These are phyloP conservation scores for Mycena pura DNA, from an alignment of 768 basidiomycete genomes.

Conservation along the genomic window DNA sequence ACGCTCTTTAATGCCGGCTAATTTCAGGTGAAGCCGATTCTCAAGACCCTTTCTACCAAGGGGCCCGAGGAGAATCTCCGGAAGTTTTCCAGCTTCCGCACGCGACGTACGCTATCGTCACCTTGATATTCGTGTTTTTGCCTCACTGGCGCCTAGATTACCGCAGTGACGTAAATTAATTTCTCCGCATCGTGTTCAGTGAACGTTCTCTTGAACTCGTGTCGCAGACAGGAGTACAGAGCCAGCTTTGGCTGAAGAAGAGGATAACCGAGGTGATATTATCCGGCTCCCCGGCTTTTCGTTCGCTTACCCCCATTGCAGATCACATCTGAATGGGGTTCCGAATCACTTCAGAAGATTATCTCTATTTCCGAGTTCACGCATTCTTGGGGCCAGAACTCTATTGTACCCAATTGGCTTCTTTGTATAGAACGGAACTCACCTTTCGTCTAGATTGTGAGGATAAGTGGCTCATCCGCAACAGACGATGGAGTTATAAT, in stretches of 20 bases:
- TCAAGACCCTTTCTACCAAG: slow-evolving; percentile 69
- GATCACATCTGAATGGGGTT: slow-evolving; percentile 71
- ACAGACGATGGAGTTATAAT: slow-evolving; percentile 69
- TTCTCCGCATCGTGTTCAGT: slow-evolving; percentile 27
- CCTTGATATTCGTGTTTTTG: slow-evolving; percentile 6
- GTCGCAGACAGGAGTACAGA: slow-evolving; percentile 71
- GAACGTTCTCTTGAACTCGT: slow-evolving; percentile 28
- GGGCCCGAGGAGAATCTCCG: slow-evolving; percentile 69
- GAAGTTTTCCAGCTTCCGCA: slow-evolving; percentile 74
- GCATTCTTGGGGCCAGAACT: slow-evolving; percentile 88
- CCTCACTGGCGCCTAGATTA: slow-evolving; percentile 55
- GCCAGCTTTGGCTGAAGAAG: slow-evolving; percentile 77
- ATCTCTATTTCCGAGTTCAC: slow-evolving; percentile 77
- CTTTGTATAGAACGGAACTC: slow-evolving; percentile 6
- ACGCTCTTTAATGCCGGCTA: slow-evolving; percentile 13
- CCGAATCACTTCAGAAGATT: slow-evolving; percentile 55
- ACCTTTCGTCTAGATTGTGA: slow-evolving; percentile 60
- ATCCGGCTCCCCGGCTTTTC: slow-evolving; percentile 4
- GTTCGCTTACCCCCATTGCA: slow-evolving; percentile 34
- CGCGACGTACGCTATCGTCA: slow-evolving; percentile 61
- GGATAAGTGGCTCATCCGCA: slow-evolving; percentile 74
- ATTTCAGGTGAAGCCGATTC: slow-evolving; percentile 55
- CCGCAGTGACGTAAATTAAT: slow-evolving; percentile 70
- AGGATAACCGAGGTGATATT: slow-evolving; percentile 65
- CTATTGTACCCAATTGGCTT: slow-evolving; percentile 55